These are phyloP conservation scores for Xylaria sp. DNA, from an alignment of 2,329 filamentous ascomycete genomes.

Conservation along the genomic window DNA sequence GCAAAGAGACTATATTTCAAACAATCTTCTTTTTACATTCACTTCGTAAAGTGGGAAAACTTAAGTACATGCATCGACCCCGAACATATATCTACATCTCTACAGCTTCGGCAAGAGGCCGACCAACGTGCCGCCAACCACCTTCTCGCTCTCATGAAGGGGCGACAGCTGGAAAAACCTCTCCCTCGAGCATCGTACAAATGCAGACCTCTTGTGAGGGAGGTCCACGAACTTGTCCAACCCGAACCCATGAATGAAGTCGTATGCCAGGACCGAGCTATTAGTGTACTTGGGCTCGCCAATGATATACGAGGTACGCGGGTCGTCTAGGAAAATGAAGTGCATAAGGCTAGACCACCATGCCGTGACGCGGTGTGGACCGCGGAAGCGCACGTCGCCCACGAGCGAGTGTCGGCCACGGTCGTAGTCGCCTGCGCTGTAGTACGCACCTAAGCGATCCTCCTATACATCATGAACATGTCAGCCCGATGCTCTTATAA, in stretches of 20 bases:
- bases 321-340: conserved; percentile 70
- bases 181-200: conserved; percentile 71
- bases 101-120: conserved; percentile 65
- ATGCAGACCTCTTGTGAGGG: conserved; percentile 75
- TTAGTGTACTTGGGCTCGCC: conserved; percentile 80
- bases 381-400: conserved; percentile 67
- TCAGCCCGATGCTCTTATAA: neutral
- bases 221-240: conserved; percentile 78
- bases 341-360: conserved; percentile 72
- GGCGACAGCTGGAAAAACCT: conserved; percentile 76
- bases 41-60: neutral
- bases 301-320: conserved; percentile 65
- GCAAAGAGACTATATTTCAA: conserved; percentile 10
- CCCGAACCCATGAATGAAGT: conserved; percentile 77
- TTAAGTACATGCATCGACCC: neutral
- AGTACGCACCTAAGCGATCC: conserved; percentile 66
- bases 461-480: conserved; percentile 51
- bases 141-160: conserved; percentile 65
- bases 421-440: conserved; percentile 65
- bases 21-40: neutral
- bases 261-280: conserved; percentile 76
- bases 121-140: conserved; percentile 63
- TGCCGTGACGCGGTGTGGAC: conserved; percentile 67
- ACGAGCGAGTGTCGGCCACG: conserved; percentile 68
- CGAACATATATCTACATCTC: conserved; percentile 18